Base-by-base conservation (phyloP, 306 rosid genomes). In the Sechiopsis laciniata region DNA sequence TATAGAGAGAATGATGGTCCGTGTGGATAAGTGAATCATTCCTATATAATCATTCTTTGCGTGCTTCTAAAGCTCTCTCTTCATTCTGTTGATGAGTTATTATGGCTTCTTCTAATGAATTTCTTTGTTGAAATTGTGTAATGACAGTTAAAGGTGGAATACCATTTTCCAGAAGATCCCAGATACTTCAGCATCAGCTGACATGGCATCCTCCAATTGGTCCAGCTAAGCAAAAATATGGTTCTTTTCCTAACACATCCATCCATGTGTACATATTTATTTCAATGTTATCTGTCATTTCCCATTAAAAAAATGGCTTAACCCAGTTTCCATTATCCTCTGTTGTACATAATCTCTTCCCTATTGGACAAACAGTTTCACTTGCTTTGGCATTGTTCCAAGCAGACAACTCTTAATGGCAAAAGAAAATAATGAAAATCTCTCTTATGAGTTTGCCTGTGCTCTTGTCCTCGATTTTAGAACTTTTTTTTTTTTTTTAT, bases 131-230 rank as follows among this genome's bases (percentile, higher is more conserved):
- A 75, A 78, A 26, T 19, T 69, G 55, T 77, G 56, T 0, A 74
- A 77, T 89, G 75, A 77, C 99, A 95, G 99, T 84, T 91, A 87
- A 95, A 84, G 50, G 92, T 87, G 90, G 99, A 91, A 77, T 86
- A 89, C 82, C 99, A 95, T 87, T 91, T 85, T 82, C 99, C 99
- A 58, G 99, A 91, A 70, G 91, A 95, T 84, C 99, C 97, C 13
- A 91, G 91, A 74, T 95, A 95, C 85, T 95, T 88, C 75, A 86
- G 77, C 88, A 85, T 95, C 78, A 81, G 82, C 86, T 95, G 91
- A 91, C 80, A 74, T 37, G 64, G 53, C 22, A 17, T 14, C 60
- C 46, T 48, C 46, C 59, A 54, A 24, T 21, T 13, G 17, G 10
- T 50, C 15, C 19, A 70, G 54, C 8, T 6, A 70, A 52, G 75